Evolutionary conservation across 2,329 filamentous ascomycete species (phyloP).

Genomic region (Microthyrium microscopicum): DNA sequence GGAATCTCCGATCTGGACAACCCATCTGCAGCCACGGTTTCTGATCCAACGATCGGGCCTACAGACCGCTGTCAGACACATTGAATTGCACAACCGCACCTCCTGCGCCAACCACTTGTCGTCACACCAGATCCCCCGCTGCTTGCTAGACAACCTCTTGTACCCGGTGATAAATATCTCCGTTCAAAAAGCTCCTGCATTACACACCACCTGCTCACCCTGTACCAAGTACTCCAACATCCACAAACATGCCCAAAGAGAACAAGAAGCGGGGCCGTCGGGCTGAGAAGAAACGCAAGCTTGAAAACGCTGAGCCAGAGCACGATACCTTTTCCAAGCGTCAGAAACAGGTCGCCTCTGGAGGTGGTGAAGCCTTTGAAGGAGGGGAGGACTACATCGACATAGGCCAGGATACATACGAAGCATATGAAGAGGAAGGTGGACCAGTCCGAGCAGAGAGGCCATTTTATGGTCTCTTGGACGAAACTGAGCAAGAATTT

Average conservation of each 20-base stretch:
- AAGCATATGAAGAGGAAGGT: conserved; percentile 12
- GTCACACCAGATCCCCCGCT: no score
- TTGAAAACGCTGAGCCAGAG: conserved; percentile 27
- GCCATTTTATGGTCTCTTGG: conserved; percentile 85
- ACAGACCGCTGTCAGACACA: no score
- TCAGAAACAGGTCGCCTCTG: conserved; percentile 13
- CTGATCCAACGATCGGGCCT: no score
- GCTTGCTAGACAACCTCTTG: no score
- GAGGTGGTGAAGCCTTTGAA: conserved; percentile 5
- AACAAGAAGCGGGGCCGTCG: conserved; percentile 41
- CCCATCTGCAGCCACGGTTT: no score
- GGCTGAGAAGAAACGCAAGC: conserved; percentile 35
- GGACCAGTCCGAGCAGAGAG: conserved; percentile 31
- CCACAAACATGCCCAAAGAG: conserved; percentile 37
- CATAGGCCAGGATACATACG: conserved; percentile 1
- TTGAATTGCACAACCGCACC: no score
- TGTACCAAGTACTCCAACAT: neutral
- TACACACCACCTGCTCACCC: neutral
- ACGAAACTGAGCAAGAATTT: conserved; percentile 88
- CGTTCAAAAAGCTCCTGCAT: neutral
- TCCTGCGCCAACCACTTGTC: no score
- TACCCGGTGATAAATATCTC: no score
- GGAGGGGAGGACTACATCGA: conserved; percentile 11
- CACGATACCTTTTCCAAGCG: conserved; percentile 18
- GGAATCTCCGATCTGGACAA: no score